Base-by-base conservation (phyloP, 2,329 filamentous ascomycete species). In the Dactylellina cionopaga region DNA sequence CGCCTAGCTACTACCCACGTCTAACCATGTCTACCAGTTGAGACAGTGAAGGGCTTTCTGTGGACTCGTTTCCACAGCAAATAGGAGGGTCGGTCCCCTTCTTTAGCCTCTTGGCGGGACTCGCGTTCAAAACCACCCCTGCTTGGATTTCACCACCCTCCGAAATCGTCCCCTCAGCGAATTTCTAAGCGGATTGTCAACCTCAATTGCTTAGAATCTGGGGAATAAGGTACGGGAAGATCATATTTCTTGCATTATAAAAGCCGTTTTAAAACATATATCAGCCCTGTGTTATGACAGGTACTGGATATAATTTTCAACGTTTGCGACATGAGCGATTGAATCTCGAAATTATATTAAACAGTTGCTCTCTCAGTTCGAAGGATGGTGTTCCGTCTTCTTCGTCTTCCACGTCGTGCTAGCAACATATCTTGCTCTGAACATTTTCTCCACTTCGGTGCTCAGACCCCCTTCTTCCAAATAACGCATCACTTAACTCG, bases 381-480 rank as follows among this genome's bases (percentile, higher is more conserved):
- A n/a, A n/a, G n/a, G n/a, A n/a, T n/a, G n/a, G n/a, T n/a, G n/a
- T n/a, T n/a, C n/a, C n/a, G n/a, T n/a, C n/a, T 27, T 27, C 5
- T 11, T n/a, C 24, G 17, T 15, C n/a, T 47, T 15, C 43, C n/a
- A 47, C 13, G 46, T n/a, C n/a, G n/a, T n/a, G n/a, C n/a, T n/a
- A n/a, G n/a, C n/a, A n/a, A n/a, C n/a, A n/a, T n/a, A n/a, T 39
- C 39, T 25, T n/a, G 4, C 13, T 19, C 39, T 22, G 43, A 29
- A 17, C 2, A 17, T 49, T 15, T 54, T 33, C 41, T 39, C 13
- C 13, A 6, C 22, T n/a, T 43, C 41, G 24, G 51, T 29, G 62
- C 62, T 66, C 62, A 66, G 62, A 44, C 62, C 62, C 47, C 43
- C 62, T 56, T 37, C 44, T 51, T 68, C 43, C 63, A 68, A 68